Evolutionary conservation across 192 early-diverging fungal species (phyloP), one percentile per base, ranked within the genome.

Genomic region (Cladochytrium replicatum): DNA sequence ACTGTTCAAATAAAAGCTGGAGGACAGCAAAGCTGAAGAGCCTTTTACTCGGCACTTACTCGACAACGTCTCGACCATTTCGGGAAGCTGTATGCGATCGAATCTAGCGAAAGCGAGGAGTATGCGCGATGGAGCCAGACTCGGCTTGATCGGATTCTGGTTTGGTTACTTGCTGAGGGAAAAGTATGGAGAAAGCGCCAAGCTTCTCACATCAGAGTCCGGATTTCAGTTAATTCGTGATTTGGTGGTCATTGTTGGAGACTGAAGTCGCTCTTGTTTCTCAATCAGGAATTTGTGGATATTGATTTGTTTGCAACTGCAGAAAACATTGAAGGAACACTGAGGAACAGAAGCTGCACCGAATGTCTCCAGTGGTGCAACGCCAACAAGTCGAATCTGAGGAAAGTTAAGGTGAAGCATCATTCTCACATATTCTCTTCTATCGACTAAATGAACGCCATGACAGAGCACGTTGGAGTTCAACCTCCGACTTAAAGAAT

Each of bases 101-200:
- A 65, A 2, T 73, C 72, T 0, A 50, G 79, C 0, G 73, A 87
- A 22, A 71, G 81, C 29, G 74, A 78, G 8, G 89, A 75, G 49
- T 95, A 84, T 60, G 69, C 71, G 23, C 67, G 75, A 41, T 99
- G 97, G 97, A 83, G 83, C 47, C 78, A 85, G 34, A 77, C 77
- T 3, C 78, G 93, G 6, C 63, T 98, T 21, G 81, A 94, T 62
- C 77, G 92, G 9, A 72, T 97, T 23, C 63, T 99, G 49, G 86
- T 91, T n/a, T 1, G 97, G 97, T 61, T 99, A 94, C 61, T 80
- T 99, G 83, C 71, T 97, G 22, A 72, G 97, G 48, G 81, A 83
- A 23, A 92, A 92, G 4, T 86, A 81, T 41, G 74, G 72, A 22
- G 64, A 82, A 1, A 82, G 93, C 6, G 93, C 97, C 1, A 60